phyloP scores from a whole-genome alignment of 768 basidiomycete genomes.

The Rhizopogon rudus region DNA sequence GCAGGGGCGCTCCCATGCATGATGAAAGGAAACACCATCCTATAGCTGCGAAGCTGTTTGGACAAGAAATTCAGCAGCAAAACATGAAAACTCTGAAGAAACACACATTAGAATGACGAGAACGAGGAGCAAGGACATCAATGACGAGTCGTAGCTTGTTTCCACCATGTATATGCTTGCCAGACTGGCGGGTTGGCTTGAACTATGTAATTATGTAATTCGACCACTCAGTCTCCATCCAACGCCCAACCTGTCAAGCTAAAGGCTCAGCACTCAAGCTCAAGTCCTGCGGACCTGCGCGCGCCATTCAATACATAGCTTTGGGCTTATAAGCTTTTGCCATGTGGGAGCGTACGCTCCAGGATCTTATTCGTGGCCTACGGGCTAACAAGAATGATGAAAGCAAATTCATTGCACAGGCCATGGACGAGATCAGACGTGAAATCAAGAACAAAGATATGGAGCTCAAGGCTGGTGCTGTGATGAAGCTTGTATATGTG shows the following conservation, averaged over 20 bases:
- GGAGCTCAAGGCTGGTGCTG: constrained; percentile 93
- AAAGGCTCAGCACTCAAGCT: not conserved
- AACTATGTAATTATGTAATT: too few species aligned
- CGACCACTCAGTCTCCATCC: too few species aligned
- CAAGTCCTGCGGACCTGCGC: not conserved
- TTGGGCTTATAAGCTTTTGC: not conserved
- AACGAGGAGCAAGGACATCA: constrained; percentile 39
- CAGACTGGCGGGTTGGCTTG: too few species aligned
- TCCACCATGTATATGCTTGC: constrained; percentile 2
- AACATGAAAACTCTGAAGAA: not conserved
- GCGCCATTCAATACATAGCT: not conserved
- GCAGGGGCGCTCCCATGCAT: constrained; percentile 52
- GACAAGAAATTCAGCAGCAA: not conserved
- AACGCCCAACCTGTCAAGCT: too few species aligned
- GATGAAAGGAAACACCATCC: constrained; percentile 68
- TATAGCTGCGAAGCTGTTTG: constrained; percentile 40
- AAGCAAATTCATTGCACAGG: constrained; percentile 84
- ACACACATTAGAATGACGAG: constrained; percentile 45
- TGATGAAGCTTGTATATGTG: constrained; percentile 96
- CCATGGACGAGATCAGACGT: constrained; percentile 88
- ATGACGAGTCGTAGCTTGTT: constrained; percentile 24
- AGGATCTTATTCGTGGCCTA: constrained; percentile 92
- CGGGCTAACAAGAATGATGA: constrained; percentile 95
- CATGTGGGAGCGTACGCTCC: constrained; percentile 97
- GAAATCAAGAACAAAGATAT: constrained; percentile 94